phyloP scores from a whole-genome alignment of 345 rosid genomes.

The Tarenaya hassleriana region DNA sequence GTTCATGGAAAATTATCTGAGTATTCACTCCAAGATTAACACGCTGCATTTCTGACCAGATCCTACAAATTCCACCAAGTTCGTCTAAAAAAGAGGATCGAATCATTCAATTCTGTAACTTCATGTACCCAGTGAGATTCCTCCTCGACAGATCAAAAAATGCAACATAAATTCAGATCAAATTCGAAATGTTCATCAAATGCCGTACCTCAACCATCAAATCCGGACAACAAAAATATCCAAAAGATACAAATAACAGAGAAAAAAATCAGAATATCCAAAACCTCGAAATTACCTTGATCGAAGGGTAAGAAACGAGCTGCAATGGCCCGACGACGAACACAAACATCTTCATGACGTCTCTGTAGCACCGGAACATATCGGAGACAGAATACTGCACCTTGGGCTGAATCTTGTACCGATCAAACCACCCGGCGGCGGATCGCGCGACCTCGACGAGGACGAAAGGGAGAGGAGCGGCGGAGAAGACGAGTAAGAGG shows the following conservation, averaged over 20 bases:
- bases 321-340: conserved; percentile 66
- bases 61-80: not conserved
- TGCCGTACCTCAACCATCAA: not conserved
- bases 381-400: conserved; percentile 42
- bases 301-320: conserved; percentile 58
- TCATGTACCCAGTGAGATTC: not conserved
- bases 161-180: not conserved
- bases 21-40: not conserved
- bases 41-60: not conserved
- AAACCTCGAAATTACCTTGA: conserved; percentile 37
- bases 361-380: conserved; percentile 54
- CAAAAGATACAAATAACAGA: not conserved
- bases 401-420: conserved; percentile 81
- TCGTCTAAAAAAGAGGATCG: not conserved
- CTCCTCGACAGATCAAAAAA: not conserved
- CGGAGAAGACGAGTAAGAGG: conserved; percentile 52
- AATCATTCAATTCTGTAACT: not conserved
- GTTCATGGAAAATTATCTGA: conserved; percentile 11
- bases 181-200: not conserved
- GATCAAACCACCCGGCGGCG: conserved; percentile 30
- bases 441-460: conserved; percentile 39
- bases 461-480: conserved; percentile 58
- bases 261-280: too few species aligned
- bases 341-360: conserved; percentile 53
- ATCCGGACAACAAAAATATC: not conserved